Conservation (phyloP, 208 protist species). For the Trypanosoma grayi region DNA sequence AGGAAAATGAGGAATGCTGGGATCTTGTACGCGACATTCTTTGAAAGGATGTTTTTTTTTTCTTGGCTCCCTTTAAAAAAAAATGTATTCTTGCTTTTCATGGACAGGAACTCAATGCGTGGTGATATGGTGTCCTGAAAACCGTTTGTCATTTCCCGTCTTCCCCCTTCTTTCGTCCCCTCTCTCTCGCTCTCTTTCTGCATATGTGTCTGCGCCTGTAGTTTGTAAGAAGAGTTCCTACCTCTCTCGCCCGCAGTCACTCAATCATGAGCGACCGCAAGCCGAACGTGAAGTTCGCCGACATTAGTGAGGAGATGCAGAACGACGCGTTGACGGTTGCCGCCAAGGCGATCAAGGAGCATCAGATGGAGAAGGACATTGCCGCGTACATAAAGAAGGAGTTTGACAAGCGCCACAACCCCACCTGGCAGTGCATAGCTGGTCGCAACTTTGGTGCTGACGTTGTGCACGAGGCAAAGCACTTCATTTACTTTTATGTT, state of each 20-base stretch:
- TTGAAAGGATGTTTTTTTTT: no score
- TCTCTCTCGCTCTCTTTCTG: not conserved
- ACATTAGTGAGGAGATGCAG: constrained; percentile 96
- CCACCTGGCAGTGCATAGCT: constrained; percentile 99
- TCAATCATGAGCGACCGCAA: constrained; percentile 77
- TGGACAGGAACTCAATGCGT: no score
- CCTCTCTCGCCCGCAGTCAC: not conserved
- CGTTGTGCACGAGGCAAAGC: constrained; percentile 99
- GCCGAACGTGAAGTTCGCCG: constrained; percentile 90
- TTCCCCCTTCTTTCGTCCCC: no score
- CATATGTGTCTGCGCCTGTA: not conserved
- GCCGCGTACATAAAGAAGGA: constrained; percentile 99
- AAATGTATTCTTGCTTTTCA: no score
- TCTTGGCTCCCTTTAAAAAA: no score
- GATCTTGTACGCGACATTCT: not conserved
- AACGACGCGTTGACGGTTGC: constrained; percentile 98
- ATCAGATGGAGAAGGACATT: constrained; percentile 99
- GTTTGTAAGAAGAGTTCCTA: not conserved
- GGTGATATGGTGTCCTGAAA: no score
- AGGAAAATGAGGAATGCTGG: not conserved
- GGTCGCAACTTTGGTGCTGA: constrained; percentile 99
- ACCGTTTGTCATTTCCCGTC: no score
- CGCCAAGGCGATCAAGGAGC: constrained; percentile 97
- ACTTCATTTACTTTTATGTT: constrained; percentile 99
- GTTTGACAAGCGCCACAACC: constrained; percentile 98